Evolutionary conservation across 345 rosid species (phyloP), one percentile per base, ranked within the genome.

Genomic region (Fremontodendron californicum): DNA sequence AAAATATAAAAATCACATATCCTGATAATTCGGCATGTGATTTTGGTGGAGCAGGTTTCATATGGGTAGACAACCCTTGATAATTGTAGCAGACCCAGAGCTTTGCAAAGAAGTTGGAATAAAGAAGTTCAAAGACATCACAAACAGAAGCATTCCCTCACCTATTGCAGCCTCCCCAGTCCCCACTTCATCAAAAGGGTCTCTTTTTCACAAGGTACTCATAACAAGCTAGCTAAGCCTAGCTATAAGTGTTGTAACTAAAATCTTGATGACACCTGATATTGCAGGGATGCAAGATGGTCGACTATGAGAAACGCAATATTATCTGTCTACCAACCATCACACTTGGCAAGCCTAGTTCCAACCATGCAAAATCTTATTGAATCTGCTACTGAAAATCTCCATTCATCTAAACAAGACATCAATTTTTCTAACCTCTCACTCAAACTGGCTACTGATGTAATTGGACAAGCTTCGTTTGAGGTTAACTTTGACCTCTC

Each of bases 121-220:
- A 25, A 95, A 86, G 85, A 95, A 95, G 78, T 95, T 95, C 82
- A 93, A 95, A 80, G 89, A 89, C 79, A 76, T 92, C 45, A 86
- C 92, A 33, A 95, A 93, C 77, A 88, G 97, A 83, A 95, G 99
- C 89, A 88, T 95, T 52, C 99, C 97, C 11, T 93, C 98, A 77
- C 98, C 98, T 51, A 95, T 95, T 68, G 82, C 97, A 61, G 91
- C 97, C 68, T 95, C 97, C 74, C n/a, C n/a, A n/a, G n/a, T n/a
- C n/a, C n/a, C 98, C 99, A 35, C 96, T 93, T 85, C 98, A 93
- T 78, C 95, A 92, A 75, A 92, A 93, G 79, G 98, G 99, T 6
- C 97, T 92, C 88, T 95, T 95, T 89, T 95, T 95, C 90, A 93
- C 96, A 68, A 91, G 84, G 98, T 94, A 80, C 46, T 31, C 13